Evolutionary conservation across 164 flowering plant species (phyloP), one percentile per base, ranked within the genome.

Genomic region (Kalanchoe fedtschenkoi): DNA sequence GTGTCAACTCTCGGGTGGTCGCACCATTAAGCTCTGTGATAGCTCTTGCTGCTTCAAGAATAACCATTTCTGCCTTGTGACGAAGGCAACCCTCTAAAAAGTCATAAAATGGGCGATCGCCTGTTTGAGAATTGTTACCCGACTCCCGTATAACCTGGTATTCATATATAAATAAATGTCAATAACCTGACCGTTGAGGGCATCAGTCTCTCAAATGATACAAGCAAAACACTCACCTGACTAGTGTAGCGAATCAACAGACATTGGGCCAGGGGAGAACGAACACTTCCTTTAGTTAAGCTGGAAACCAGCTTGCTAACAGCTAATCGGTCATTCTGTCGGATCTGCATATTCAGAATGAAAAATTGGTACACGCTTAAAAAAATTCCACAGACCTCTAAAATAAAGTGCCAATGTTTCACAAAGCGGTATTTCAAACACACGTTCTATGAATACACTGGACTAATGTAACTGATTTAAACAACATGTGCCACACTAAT

Each of bases 31-130:
- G 80, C 78, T 89, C 97, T 43, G 97, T 89, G 61, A 92, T 92
- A 61, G 95, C 97, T 70, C 89, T 80, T 42, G 98, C 97, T 70
- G 98, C 97, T 72, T 92, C 98, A 77, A 92, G 83, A 67, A 90
- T 92, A 71, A 92, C 97, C 98, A 89, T 90, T 71, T 92, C 98
- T 60, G 98, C 91, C 78, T 92, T 92, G 79, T 92, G 96, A 34
- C 98, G 90, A 47, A 92, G 82, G 73, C 98, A 89, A 69, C 89
- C 72, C 69, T 92, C 98, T 33, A 92, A 86, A 78, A 75, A 92
- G 72, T 92, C 98, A 80, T 81, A 92, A 61, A 92, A 92, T 43
- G 97, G 97, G 10, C 96, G 93, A 16, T 92, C 98, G 32, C 91
- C 97, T 1, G 88, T 70, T 77, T 86, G 96, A 46, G 76, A 68